Base-by-base conservation (phyloP, 306 rosid genomes). In the Erythrophleum fordii region DNA sequence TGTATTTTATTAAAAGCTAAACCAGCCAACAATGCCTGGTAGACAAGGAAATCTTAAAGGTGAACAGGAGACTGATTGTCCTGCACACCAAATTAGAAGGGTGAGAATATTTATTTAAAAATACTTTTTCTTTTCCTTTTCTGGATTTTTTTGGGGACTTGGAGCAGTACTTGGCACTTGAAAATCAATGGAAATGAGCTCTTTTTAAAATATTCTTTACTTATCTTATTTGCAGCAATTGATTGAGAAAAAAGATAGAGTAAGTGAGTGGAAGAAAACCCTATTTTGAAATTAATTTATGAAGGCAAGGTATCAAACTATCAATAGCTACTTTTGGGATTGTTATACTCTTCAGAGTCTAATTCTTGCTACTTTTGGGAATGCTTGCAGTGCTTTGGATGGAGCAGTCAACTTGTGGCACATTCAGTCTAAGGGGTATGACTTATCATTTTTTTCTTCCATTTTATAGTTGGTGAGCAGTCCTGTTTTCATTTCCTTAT, bases 311-410 rank as follows among this genome's bases (percentile, higher is more conserved):
- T n/a, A n/a, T n/a, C n/a, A n/a, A n/a, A n/a, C n/a, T n/a, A n/a
- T n/a, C n/a, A n/a, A n/a, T n/a, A n/a, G n/a, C n/a, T n/a, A n/a
- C n/a, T n/a, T n/a, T n/a, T n/a, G n/a, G n/a, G n/a, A n/a, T n/a
- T n/a, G n/a, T n/a, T n/a, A n/a, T n/a, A n/a, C n/a, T n/a, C n/a
- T n/a, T n/a, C n/a, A n/a, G n/a, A n/a, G 65, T 67, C 85, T 88
- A 78, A 84, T 75, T 59, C 34, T 53, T 76, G 76, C 39, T 69
- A 64, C 29, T 67, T 69, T 84, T 89, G 73, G 79, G 75, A 81
- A 81, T 87, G 73, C 71, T 79, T 91, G 84, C 97, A 95, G 99
- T 86, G 94, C 99, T 62, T 87, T 95, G 92, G 99, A 95, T 88
- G 98, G 97, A 83, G 51, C 86, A 45, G 91, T 95, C 87, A 90